A percentile compares a stretch with the other conserved stretches of the same genome.
Evolutionary conservation across 106 monocot species (phyloP).

Genomic region (Dendrobium nobile): DNA sequence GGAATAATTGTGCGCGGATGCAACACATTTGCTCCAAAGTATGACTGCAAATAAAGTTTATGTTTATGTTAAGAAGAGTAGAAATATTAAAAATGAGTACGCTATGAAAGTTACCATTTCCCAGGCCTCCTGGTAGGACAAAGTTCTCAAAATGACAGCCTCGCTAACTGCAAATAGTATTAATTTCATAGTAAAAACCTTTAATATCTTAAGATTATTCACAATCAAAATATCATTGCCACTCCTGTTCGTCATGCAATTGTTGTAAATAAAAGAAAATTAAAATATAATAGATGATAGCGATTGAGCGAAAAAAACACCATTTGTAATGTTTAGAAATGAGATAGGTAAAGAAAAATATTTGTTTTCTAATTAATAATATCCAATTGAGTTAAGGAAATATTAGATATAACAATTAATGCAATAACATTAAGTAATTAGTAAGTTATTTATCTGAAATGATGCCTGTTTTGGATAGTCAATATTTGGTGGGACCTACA

Average conservation of each 20-base stretch:
- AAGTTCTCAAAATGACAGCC: slow-evolving; percentile 78
- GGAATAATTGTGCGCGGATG: slow-evolving; percentile 99
- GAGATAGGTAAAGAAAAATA: too few relatives aligned
- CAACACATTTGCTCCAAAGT: slow-evolving; percentile 98
- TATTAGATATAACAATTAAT: too few relatives aligned
- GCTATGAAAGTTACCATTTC: slow-evolving; percentile 69
- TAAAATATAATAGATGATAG: not conserved
- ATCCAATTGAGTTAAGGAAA: too few relatives aligned
- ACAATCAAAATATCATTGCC: slow-evolving; percentile 1
- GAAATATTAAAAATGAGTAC: not conserved
- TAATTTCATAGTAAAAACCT: not conserved
- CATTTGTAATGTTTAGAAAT: not conserved
- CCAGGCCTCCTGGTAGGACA: slow-evolving; percentile 99
- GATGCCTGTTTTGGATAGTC: too few relatives aligned
- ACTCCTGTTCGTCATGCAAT: not conserved
- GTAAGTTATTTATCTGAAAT: too few relatives aligned
- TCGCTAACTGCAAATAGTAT: slow-evolving; percentile 76
- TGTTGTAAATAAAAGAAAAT: not conserved
- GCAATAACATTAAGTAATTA: too few relatives aligned
- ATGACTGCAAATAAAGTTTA: slow-evolving; percentile 57
- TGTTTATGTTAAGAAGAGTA: not conserved
- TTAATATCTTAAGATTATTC: not conserved
- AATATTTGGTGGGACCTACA: too few relatives aligned
- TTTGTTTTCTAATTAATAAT: too few relatives aligned
- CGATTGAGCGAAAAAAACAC: not conserved